A percentile compares a stretch with the other conserved stretches of the same genome.
These are phyloP conservation scores for Trichosporon faecale DNA, from an alignment of 1,284 basidiomycete genomes.

Conservation along the genomic window DNA sequence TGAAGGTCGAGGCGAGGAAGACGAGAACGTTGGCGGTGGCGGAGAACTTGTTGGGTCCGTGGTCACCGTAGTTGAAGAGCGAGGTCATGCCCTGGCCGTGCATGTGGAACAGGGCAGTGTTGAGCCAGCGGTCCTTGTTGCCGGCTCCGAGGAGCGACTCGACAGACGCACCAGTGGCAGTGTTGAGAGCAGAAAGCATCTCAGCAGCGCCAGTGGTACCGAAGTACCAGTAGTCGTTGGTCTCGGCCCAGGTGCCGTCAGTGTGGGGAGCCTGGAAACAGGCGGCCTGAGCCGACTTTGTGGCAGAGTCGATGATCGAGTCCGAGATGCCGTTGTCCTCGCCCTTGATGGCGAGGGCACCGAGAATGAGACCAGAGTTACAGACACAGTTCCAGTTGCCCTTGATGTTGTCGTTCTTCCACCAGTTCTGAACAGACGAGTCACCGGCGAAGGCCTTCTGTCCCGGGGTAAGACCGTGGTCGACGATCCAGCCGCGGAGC, in stretches of 20 bases:
- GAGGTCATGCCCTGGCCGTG: constrained; percentile 78
- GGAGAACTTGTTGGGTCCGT: constrained; percentile 86
- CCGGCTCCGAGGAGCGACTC: constrained; percentile 66
- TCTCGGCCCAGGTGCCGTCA: constrained; percentile 95
- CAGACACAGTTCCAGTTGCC: constrained; percentile 98
- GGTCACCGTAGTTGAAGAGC: constrained; percentile 87
- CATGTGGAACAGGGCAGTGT: constrained; percentile 88
- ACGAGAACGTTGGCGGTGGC: constrained; percentile 55
- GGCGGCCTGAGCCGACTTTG: constrained; percentile 57
- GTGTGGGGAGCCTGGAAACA: constrained; percentile 64
- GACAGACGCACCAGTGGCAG: constrained; percentile 75
- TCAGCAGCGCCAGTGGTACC: constrained; percentile 92
- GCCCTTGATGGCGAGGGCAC: constrained; percentile 80
- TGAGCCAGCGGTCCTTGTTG: constrained; percentile 66
- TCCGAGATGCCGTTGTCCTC: constrained; percentile 74
- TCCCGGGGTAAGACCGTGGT: constrained; percentile 71
- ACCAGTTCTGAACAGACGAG: constrained; percentile 53
- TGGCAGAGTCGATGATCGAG: constrained; percentile 58
- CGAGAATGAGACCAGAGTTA: constrained; percentile 86
- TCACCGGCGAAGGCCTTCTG: constrained; percentile 55
- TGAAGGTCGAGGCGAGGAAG: constrained; percentile 67
- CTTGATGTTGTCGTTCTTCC: constrained; percentile 52
- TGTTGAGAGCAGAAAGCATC: constrained; percentile 75
- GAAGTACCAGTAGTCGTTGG: constrained; percentile 94
- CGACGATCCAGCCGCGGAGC: constrained; percentile 73